Base-by-base conservation (phyloP, 208 protist species). In the Leishmania guyanensis region DNA sequence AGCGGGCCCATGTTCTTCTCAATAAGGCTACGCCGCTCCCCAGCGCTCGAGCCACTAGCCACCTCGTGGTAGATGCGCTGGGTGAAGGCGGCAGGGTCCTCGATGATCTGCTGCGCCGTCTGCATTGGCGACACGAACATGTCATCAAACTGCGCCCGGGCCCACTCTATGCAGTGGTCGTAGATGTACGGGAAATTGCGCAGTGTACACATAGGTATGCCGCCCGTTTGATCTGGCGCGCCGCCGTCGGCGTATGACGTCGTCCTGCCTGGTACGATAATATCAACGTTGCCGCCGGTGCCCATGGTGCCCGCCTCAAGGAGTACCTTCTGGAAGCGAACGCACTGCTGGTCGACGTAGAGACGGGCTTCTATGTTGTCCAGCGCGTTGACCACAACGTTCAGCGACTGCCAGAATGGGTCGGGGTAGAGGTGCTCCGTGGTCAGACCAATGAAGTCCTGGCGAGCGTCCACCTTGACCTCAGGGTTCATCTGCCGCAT, bases 181-280 rank as follows among this genome's bases (percentile, higher is more conserved):
- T 99, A 99, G 36, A 94, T 93, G 92, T 99, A 98, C 17, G 99
- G 99, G 90, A 99, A 99, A 87, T 99, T 99, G 83, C 99, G 98
- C 22, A 99, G 90, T 22, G 99, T 99, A 86, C 99, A 99, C 79
- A 99, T 97, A 26, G 99, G 99, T 82, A 99, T 99, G 70, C 93
- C 94, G 51, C 91, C 92, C 68, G 99, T 98, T 87, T 99, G 98
- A 78, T 99, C 98, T 6, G 99, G 99, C 77, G 99, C 99, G 20
- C 92, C 91, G 66, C 97, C 98, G 10, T 98, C 95, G 16, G 94
- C 84, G 92, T 99, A 99, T 22, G 93, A 99, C 77, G 99, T 98
- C 9, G 99, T 99, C 70, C 99, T 88, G 20, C 87, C 73, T 9
- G 99, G 99, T 22, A 99, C 93, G 56, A 99, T 96, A 39, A 99